Base-by-base conservation (phyloP, 208 protist species). In the Leishmania turanica region DNA sequence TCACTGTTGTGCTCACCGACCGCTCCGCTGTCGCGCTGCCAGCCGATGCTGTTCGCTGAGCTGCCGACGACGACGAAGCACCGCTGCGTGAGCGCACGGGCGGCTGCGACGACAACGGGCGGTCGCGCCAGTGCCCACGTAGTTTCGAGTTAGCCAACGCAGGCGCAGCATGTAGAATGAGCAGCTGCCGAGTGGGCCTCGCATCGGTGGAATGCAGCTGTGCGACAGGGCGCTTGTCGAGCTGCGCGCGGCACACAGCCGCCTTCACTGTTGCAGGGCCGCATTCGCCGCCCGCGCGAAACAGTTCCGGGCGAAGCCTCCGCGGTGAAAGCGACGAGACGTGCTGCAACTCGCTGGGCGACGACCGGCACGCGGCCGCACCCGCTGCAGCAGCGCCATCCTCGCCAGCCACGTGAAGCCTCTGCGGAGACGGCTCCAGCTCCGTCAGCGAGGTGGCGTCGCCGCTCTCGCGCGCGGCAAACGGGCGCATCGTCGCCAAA, bases 1-100 rank as follows among this genome's bases (percentile, higher is more conserved):
- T 80, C 27, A 84, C 80, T 3, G 80, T 79, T 9, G 71, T 24
- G 54, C 17, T 75, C 15, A 51, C 19, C 11, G 79, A 53, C 47
- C 19, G 24, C 15, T 19, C n/a, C 31, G 24, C 62, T 40, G 62
- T 11, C 62, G 62, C 8, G 13, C 62, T 40, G 62, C 62, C 62
- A 21, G 27, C 15, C 62, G 31, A 40, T 21, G 62, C 27, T 0
- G n/a, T 40, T 4, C 62, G 62, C 62, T 40, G 62, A 40, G 62
- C 62, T 27, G 31, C 62, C 3, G 11, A 40, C 31, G 31, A 68
- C 60, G 27, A 11, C 15, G 31, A 13, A 68, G 31, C 11, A 68
- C 62, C 31, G 31, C n/a, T 21, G 15, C 62, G 27, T 68, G 62
- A 40, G 62, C 8, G 27, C 45, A 9, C 68, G 11, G 42, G n/a